These are phyloP conservation scores for Fusarium sublunatum DNA, from an alignment of 2,329 filamentous ascomycete species.

Conservation along the genomic window DNA sequence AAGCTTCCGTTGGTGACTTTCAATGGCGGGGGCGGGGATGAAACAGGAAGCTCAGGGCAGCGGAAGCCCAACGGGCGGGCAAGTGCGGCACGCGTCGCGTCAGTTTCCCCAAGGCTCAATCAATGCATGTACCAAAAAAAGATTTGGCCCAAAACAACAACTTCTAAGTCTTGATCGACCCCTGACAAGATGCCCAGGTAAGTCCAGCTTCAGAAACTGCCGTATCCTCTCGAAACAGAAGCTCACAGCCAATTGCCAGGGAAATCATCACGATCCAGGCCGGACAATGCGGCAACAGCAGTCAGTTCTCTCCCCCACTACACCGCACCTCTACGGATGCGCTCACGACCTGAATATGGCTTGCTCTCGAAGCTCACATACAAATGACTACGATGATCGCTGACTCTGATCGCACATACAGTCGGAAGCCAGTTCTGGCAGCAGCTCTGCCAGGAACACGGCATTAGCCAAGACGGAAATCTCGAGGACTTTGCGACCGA, in stretches of 20 bases:
- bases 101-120: constrained; percentile 15
- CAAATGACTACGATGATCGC: neutral
- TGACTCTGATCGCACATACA: constrained; percentile 58
- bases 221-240: neutral
- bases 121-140: constrained; percentile 18
- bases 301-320: constrained; percentile 66
- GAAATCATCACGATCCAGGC: constrained; percentile 99
- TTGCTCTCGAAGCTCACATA: neutral
- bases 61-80: neutral
- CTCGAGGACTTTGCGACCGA: constrained; percentile 98
- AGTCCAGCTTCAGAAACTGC: neutral
- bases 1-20: no score
- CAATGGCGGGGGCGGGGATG: constrained; percentile 35
- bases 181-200: constrained; percentile 45
- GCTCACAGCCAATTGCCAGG: constrained; percentile 59
- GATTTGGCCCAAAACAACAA: constrained; percentile 32
- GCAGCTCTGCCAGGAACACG: constrained; percentile 96
- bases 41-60: constrained; percentile 16
- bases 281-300: constrained; percentile 99
- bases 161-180: constrained; percentile 15
- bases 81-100: constrained; percentile 40
- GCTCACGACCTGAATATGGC: neutral
- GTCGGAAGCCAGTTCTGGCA: constrained; percentile 99
- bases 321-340: constrained; percentile 8
- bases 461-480: constrained; percentile 97